A percentile compares a stretch with the other conserved stretches of the same genome.
Evolutionary conservation across 257 asterid genomes (phyloP).

Genomic region (Capsicum pubescens): DNA sequence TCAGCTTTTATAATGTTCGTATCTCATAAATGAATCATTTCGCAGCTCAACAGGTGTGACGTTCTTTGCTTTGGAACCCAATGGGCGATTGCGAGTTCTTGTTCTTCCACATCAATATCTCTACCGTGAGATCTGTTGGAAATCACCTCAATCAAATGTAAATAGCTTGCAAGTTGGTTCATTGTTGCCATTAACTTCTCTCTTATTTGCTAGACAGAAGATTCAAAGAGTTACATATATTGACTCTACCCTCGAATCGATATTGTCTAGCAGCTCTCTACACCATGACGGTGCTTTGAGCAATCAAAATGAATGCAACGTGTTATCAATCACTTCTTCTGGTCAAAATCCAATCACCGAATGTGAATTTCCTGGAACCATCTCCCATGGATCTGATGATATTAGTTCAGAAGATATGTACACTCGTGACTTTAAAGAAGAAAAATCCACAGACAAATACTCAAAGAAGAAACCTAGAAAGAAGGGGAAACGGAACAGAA

Average conservation of each 20-base stretch:
- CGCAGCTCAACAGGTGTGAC: slow-evolving; percentile 24
- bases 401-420: background rate
- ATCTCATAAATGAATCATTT: background rate
- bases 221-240: slow-evolving; percentile 16
- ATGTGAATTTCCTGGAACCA: slow-evolving; percentile 29
- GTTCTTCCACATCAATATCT: slow-evolving; percentile 28
- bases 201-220: slow-evolving; percentile 26
- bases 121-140: slow-evolving; percentile 14
- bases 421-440: slow-evolving; percentile 24
- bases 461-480: slow-evolving; percentile 35
- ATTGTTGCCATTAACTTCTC: slow-evolving; percentile 28
- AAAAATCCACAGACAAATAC: slow-evolving; percentile 20
- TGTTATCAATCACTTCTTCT: slow-evolving; percentile 26
- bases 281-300: slow-evolving; percentile 28
- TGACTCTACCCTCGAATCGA: slow-evolving; percentile 28
- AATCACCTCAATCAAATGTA: slow-evolving; percentile 29
- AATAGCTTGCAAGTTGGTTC: slow-evolving; percentile 33
- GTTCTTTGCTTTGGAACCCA: slow-evolving; percentile 21
- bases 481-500: slow-evolving; percentile 31
- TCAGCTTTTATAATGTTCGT: background rate
- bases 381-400: slow-evolving; percentile 2
- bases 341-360: slow-evolving; percentile 17
- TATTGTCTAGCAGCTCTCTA: slow-evolving; percentile 9
- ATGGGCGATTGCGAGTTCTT: slow-evolving; percentile 16
- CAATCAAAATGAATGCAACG: slow-evolving; percentile 26